A percentile compares a stretch with the other conserved stretches of the same genome.
Evolutionary conservation across 164 flowering plant species (phyloP).

Genomic region (Brasenia schreberi): DNA sequence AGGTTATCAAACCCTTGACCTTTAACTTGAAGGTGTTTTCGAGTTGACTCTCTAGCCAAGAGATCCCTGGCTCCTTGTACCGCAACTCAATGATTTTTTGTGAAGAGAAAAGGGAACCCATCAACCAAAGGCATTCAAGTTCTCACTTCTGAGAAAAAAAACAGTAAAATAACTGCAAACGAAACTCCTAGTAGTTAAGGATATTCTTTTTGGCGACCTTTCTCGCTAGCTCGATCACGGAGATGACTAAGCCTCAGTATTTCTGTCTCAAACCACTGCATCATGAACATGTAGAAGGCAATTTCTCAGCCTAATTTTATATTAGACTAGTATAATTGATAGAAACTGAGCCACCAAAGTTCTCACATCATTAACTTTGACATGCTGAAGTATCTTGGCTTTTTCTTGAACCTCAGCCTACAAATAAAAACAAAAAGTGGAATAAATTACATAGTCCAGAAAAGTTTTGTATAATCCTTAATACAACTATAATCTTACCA

Average conservation of each 20-base stretch:
- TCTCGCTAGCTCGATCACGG: constrained; percentile 96
- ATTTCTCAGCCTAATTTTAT: not conserved
- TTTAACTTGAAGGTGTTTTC: no score
- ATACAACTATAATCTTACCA: constrained; percentile 37
- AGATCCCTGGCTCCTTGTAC: no score
- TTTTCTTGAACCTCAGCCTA: constrained; percentile 90
- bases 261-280: constrained; percentile 89
- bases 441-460: no score
- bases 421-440: constrained; percentile 6
- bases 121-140: no score
- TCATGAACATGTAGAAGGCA: not conserved
- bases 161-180: not conserved
- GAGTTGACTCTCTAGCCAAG: no score
- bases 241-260: constrained; percentile 73
- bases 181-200: constrained; percentile 30
- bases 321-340: not conserved
- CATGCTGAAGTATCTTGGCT: constrained; percentile 64
- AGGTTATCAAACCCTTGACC: no score
- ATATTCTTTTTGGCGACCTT: constrained; percentile 86
- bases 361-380: constrained; percentile 87
- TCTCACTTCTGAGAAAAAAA: no score
- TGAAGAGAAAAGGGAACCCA: no score
- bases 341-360: not conserved
- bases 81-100: no score
- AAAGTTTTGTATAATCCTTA: no score